Evolutionary conservation across 202 grass and related monocot species (phyloP), one percentile per base, ranked within the genome.

Genomic region (Dendrocalamus latiflorus): DNA sequence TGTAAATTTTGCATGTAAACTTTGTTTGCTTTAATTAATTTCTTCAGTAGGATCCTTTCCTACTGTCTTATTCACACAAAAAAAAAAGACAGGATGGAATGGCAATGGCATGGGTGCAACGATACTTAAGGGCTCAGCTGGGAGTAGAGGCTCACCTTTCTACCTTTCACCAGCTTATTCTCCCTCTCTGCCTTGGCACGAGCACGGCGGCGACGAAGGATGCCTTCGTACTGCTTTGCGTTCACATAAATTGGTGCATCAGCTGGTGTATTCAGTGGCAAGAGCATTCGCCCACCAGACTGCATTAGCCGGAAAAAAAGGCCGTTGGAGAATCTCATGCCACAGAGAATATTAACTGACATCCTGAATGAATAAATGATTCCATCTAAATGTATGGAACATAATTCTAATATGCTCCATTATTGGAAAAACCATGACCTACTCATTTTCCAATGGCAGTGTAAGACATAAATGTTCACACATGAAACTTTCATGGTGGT

Each of bases 211-310:
- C 96, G 93, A 3, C 93, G 93, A 43, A 99, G 88, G 70, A 99
- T 99, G 39, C 93, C 96, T 87, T 99, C 82, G 8, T 94, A 94
- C 75, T 99, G 96, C 79, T 96, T 99, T 20, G 93, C 87, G 21
- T 99, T 99, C 72, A 99, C 96, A 70, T 92, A 99, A 66, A 96
- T 84, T 1, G 89, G 93, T n/a, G 86, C 78, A 17, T 99, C 89
- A 61, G 81, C 78, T 50, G 87, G 26, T 8, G 85, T 81, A 66
- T 90, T 93, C 81, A 92, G 64, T 30, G 96, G 93, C 71, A 99
- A 74, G 60, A 99, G 93, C 78, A 92, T 69, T 34, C 90, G 86
- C 54, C 84, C 88, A 28, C 93, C 89, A 61, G 85, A 64, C 96
- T 95, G 70, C 69, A 85, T 63, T 36, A 28, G 8, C 45, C 24